Evolutionary conservation across 2,329 filamentous ascomycete species (phyloP), one percentile per base, ranked within the genome.

Genomic region (Botrytis fabae): DNA sequence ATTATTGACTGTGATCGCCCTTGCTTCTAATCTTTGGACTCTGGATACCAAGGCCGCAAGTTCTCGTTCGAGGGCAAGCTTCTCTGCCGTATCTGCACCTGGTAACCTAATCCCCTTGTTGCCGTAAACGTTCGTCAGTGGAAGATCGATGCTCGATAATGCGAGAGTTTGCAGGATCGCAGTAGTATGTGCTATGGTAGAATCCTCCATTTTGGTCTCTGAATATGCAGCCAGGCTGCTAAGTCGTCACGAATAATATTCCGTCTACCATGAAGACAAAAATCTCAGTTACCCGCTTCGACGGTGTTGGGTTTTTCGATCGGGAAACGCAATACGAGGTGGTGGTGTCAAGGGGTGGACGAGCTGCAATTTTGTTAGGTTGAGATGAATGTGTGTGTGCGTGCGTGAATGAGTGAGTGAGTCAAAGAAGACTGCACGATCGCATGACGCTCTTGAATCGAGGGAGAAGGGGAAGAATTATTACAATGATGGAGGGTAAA

Each of bases 21-120:
- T 92, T 78, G 90, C 89, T 85, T 98, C 95, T 78, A 98, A 89
- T 76, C 91, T 90, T 76, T 94, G 92, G 77, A 98, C 90, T 77
- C 96, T 88, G 75, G 90, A 85, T 74, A 91, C 89, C 76, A 98
- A 88, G 72, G 93, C 91, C 69, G 91, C 89, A 73, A 99, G 88
- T 84, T 98, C 95, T 74, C 87, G 86, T 84, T 98, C 94, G 75
- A 98, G 89, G 46, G 87, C 87, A 77, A 88, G 86, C 84, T 98
- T 98, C 77, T 92, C 92, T 51, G 89, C 83, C 62, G 89, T 92
- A 74, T 94, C 88, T 73, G 89, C 87, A 73, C 96, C 96, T 22
- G 95, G 95, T 38, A 98, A 87, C 75, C 87, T 88, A 80, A 95
- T 86, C 77, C 73, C 76, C 62, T 76, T 76, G 54, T 70, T 75